phyloP scores from a whole-genome alignment of 306 rosid genomes.

The Geum urbanum region DNA sequence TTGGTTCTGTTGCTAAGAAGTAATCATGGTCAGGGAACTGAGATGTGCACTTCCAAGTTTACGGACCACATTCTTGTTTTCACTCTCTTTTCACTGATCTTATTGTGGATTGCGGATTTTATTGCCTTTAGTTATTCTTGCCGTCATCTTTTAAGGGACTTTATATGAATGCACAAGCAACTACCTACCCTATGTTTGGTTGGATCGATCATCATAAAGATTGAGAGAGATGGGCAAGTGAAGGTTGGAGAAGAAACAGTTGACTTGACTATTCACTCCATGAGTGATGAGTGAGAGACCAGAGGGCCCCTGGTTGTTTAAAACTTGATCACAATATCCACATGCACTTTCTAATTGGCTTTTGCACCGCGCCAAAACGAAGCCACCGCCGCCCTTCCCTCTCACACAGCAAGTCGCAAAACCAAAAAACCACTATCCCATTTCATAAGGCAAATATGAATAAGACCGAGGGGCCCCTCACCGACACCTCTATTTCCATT shows the following conservation, averaged over 20 bases:
- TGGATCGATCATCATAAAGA: not conserved
- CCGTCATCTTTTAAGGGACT: too few species aligned
- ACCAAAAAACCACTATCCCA: not conserved
- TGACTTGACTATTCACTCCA: not conserved
- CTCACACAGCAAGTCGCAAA: not conserved
- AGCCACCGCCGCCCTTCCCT: not conserved
- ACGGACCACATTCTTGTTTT: too few species aligned
- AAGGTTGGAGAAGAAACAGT: not conserved
- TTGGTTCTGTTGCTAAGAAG: too few species aligned
- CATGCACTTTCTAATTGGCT: not conserved
- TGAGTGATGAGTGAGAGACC: not conserved
- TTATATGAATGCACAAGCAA: not conserved
- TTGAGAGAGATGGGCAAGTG: not conserved
- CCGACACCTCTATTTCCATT: conserved; percentile 42
- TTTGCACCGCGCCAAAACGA: conserved; percentile 17
- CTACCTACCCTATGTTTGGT: not conserved
- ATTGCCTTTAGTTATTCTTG: too few species aligned
- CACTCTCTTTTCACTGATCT: too few species aligned
- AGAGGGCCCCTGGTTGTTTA: not conserved
- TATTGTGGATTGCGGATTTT: too few species aligned
- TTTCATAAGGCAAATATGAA: not conserved
- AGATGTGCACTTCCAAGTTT: too few species aligned
- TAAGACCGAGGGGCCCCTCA: conserved; percentile 39
- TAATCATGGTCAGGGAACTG: too few species aligned
- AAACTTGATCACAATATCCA: conserved; percentile 23